These are phyloP conservation scores for Exophiala sp. DNA, from an alignment of 2,329 filamentous ascomycete species.

Conservation along the genomic window DNA sequence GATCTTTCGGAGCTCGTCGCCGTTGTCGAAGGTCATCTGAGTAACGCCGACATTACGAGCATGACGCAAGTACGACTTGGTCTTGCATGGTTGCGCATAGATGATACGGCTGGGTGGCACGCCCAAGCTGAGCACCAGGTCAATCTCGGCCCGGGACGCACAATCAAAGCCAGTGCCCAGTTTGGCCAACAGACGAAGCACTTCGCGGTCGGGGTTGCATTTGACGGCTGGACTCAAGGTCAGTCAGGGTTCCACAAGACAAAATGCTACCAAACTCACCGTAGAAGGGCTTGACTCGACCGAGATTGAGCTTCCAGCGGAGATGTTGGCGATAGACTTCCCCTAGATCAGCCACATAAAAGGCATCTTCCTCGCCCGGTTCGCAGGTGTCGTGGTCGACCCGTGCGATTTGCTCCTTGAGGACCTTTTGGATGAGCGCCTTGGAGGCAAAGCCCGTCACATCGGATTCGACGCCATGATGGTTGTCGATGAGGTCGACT, in stretches of 20 bases:
- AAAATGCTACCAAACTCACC: constrained; percentile 50
- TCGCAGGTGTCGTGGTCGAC: constrained; percentile 85
- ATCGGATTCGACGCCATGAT: constrained; percentile 46
- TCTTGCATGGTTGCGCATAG: constrained; percentile 99
- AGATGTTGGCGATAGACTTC: constrained; percentile 98
- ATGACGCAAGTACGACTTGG: constrained; percentile 92
- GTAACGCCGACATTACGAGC: constrained; percentile 78
- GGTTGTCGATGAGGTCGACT: constrained; percentile 33
- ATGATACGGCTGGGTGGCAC: constrained; percentile 88
- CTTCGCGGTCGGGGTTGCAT: constrained; percentile 90
- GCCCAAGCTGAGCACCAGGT: constrained; percentile 77
- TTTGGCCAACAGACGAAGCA: constrained; percentile 78
- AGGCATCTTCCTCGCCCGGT: constrained; percentile 91
- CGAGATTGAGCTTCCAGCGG: constrained; percentile 92
- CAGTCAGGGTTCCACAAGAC: constrained; percentile 10
- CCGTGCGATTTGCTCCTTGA: constrained; percentile 75
- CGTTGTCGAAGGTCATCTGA: constrained; percentile 99
- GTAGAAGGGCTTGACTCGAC: constrained; percentile 92
- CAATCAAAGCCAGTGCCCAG: constrained; percentile 96
- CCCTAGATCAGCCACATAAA: constrained; percentile 96
- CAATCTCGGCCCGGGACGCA: constrained; percentile 95
- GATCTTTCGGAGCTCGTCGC: constrained; percentile 96
- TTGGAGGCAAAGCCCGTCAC: constrained; percentile 53
- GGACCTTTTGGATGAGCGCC: constrained; percentile 75
- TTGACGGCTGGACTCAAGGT: constrained; percentile 66